A percentile compares a stretch with the other conserved stretches of the same genome.
phyloP scores from a whole-genome alignment of 371 early-diverging fungal genomes.

The Parasitella parasitica region DNA sequence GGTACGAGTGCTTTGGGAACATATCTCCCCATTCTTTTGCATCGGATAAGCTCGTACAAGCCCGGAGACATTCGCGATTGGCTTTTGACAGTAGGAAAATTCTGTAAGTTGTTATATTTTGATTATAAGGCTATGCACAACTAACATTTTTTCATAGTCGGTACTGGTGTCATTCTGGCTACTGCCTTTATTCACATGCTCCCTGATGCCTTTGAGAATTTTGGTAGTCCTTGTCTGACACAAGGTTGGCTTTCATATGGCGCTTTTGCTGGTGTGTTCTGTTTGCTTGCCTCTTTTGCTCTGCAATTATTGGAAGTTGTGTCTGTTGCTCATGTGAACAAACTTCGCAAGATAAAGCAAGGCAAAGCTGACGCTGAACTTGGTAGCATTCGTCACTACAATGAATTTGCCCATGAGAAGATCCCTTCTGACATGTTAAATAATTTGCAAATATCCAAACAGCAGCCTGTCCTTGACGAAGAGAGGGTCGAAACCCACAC shows the following conservation, averaged over 20 bases:
- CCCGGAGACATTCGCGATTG: constrained; percentile 31
- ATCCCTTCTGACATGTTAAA: not conserved
- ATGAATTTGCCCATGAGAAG: not conserved
- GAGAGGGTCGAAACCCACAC: not conserved
- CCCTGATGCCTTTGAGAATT: constrained; percentile 40
- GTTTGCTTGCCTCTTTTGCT: constrained; percentile 45
- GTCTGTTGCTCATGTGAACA: constrained; percentile 30
- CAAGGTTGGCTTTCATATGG: constrained; percentile 35
- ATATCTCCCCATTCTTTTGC: constrained; percentile 37
- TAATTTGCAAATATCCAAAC: not conserved
- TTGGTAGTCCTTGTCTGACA: constrained; percentile 42
- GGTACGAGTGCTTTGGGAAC: constrained; percentile 24
- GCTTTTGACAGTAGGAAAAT: constrained; percentile 43
- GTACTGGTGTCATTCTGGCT: constrained; percentile 48
- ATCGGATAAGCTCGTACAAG: constrained; percentile 29
- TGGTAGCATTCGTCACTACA: not conserved
- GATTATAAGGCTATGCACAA: too few species aligned
- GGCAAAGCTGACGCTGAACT: constrained; percentile 5
- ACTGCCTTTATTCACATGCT: constrained; percentile 53
- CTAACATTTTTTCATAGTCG: constrained; percentile 22
- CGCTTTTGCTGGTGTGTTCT: constrained; percentile 47
- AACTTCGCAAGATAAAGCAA: constrained; percentile 7
- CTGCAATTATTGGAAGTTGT: constrained; percentile 43
- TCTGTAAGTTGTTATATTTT: constrained; percentile 30
- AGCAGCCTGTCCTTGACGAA: not conserved